phyloP scores from a whole-genome alignment of 768 basidiomycete genomes.

The Lactarius psammicola region DNA sequence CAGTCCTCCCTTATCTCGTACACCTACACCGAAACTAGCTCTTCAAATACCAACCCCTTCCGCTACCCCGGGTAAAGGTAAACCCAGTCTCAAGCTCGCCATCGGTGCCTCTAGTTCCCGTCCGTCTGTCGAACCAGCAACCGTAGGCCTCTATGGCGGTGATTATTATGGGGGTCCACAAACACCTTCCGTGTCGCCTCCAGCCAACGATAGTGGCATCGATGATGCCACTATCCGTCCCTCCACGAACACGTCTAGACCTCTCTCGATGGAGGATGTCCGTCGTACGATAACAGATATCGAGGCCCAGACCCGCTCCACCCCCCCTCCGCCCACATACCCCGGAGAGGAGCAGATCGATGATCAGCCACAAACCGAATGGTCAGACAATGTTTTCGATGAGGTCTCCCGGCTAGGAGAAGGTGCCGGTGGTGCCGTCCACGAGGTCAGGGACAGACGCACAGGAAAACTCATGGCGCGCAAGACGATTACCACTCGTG shows the following conservation, averaged over 20 bases:
- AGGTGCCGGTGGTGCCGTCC: conserved; percentile 94
- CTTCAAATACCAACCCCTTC: conserved; percentile 35
- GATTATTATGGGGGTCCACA: conserved; percentile 30
- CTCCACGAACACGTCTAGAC: conserved; percentile 25
- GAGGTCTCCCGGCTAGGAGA: conserved; percentile 82
- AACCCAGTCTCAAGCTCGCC: conserved; percentile 29
- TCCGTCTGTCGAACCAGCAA: conserved; percentile 1
- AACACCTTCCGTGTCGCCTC: conserved; percentile 24
- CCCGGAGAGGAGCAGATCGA: conserved; percentile 36
- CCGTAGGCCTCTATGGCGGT: conserved; percentile 17
- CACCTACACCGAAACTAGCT: conserved; percentile 34
- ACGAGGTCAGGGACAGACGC: conserved; percentile 85
- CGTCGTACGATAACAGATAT: conserved; percentile 31
- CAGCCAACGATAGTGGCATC: conserved; percentile 36
- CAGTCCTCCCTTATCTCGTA: conserved; percentile 30
- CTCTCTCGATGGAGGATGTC: conserved; percentile 30
- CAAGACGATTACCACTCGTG: conserved; percentile 89
- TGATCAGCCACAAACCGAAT: conserved; percentile 42
- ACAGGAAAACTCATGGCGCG: conserved; percentile 83
- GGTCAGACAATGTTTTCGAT: conserved; percentile 72
- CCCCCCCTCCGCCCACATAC: conserved; percentile 35
- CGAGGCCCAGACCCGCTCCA: conserved; percentile 38
- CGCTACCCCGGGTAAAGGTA: conserved; percentile 22
- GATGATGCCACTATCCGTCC: conserved; percentile 47
- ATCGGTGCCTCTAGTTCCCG: conserved; percentile 19